Evolutionary conservation across 2,329 filamentous ascomycete genomes (phyloP).

Genomic region (Talaromyces sp.): DNA sequence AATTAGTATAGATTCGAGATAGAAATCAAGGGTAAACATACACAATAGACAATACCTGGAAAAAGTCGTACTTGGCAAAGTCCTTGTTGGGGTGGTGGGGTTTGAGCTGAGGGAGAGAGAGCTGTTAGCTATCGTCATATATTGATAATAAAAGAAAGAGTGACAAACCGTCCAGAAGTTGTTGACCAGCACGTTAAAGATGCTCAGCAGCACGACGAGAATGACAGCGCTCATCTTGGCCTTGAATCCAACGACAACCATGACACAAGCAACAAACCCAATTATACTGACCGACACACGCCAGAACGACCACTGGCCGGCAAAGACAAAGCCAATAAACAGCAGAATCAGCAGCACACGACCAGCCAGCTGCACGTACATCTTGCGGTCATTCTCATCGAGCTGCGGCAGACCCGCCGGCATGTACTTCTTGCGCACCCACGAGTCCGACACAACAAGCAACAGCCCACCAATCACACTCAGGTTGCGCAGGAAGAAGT

Average conservation of each 20-base stretch:
- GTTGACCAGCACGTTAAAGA: conserved; percentile 97
- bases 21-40: conserved; percentile 37
- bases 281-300: conserved; percentile 78
- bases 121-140: background rate
- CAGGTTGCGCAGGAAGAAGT: conserved; percentile 99
- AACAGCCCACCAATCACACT: conserved; percentile 95
- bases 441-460: conserved; percentile 97
- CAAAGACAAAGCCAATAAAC: conserved; percentile 94
- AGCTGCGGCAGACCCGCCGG: conserved; percentile 90
- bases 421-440: conserved; percentile 95
- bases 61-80: conserved; percentile 99
- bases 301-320: conserved; percentile 87
- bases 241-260: conserved; percentile 99
- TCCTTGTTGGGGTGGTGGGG: conserved; percentile 99
- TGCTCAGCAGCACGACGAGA: conserved; percentile 86
- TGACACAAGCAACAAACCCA: conserved; percentile 86
- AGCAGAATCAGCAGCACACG: conserved; percentile 95
- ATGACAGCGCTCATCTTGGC: conserved; percentile 98
- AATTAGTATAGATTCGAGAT: conserved; percentile 15
- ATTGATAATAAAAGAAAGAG: background rate
- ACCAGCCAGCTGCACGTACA: conserved; percentile 99
- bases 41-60: conserved; percentile 99
- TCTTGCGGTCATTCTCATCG: conserved; percentile 99
- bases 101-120: conserved; percentile 62
- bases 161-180: conserved; percentile 97